These are phyloP conservation scores for Butyriboletus appendiculatus DNA, from an alignment of 1,284 basidiomycete species.

Conservation along the genomic window DNA sequence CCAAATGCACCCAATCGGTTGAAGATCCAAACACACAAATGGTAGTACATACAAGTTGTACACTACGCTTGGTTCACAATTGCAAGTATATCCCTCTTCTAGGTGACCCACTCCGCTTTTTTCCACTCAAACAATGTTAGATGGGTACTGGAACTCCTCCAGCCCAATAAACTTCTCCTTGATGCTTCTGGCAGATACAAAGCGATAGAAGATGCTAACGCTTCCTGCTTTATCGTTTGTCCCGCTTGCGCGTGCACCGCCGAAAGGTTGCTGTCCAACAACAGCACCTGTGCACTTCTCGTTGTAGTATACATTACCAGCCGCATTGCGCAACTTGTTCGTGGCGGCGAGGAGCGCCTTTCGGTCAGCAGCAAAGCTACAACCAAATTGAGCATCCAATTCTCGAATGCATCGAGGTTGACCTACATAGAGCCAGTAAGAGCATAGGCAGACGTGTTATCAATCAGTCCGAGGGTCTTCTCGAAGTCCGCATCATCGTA, in stretches of 20 bases:
- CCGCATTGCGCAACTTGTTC: slow-evolving; percentile 80
- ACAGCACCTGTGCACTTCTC: slow-evolving; percentile 97
- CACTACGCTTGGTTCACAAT: background rate
- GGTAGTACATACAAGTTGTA: background rate
- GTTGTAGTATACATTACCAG: slow-evolving; percentile 94
- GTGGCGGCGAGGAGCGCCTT: slow-evolving; percentile 75
- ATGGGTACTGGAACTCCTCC: slow-evolving; percentile 81
- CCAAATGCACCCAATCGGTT: background rate
- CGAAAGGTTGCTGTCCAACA: slow-evolving; percentile 97
- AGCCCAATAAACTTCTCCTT: slow-evolving; percentile 93
- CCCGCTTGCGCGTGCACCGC: slow-evolving; percentile 89
- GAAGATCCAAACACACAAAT: background rate
- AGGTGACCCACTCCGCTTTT: background rate
- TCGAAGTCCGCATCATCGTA: slow-evolving; percentile 86
- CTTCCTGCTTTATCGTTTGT: slow-evolving; percentile 99
- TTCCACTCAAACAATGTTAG: slow-evolving; percentile 66
- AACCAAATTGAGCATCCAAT: background rate
- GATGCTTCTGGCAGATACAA: slow-evolving; percentile 89
- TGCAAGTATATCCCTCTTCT: background rate
- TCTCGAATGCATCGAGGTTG: background rate
- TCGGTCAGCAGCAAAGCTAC: slow-evolving; percentile 82
- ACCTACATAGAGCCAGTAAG: slow-evolving; percentile 88
- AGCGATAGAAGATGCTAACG: slow-evolving; percentile 88
- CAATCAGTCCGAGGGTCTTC: slow-evolving; percentile 85
- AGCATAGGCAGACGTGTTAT: slow-evolving; percentile 87